These are phyloP conservation scores for Tolypocladium tundrense DNA, from an alignment of 2,329 filamentous ascomycete genomes.

Conservation along the genomic window DNA sequence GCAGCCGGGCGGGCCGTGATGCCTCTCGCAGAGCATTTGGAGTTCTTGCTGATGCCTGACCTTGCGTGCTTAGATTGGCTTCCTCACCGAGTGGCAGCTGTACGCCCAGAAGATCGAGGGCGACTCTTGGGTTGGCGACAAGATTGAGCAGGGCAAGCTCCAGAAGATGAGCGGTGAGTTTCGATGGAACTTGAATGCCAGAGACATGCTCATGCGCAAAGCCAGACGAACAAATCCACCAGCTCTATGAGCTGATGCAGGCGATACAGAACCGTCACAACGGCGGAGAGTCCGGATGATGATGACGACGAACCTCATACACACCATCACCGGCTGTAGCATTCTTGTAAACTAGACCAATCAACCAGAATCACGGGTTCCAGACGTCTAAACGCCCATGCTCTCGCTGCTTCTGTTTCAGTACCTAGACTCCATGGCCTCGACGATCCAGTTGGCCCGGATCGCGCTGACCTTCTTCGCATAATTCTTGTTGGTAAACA, in stretches of 20 bases:
- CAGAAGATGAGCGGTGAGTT: conserved; percentile 85
- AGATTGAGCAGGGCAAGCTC: conserved; percentile 72
- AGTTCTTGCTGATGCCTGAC: not conserved
- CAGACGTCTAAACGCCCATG: not conserved
- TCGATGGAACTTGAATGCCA: too few species aligned
- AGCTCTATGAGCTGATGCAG: conserved; percentile 90
- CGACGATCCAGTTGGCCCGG: conserved; percentile 48
- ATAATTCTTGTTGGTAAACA: conserved; percentile 57
- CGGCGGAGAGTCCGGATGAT: conserved; percentile 16
- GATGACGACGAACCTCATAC: not conserved
- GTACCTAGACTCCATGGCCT: conserved; percentile 29
- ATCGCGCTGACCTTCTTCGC: conserved; percentile 56
- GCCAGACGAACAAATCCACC: conserved; percentile 81
- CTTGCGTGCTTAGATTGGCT: conserved; percentile 59
- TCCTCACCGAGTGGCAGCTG: conserved; percentile 90
- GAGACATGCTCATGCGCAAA: not conserved
- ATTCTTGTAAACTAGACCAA: not conserved
- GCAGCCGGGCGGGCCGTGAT: not conserved
- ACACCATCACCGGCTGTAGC: not conserved
- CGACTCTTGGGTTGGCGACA: conserved; percentile 73
- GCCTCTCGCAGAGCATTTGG: not conserved
- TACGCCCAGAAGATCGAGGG: conserved; percentile 92
- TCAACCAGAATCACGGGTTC: not conserved
- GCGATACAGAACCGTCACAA: conserved; percentile 46
- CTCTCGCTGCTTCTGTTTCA: not conserved